Evolutionary conservation across 129 eudicot species (phyloP), one percentile per base, ranked within the genome.

Genomic region (Rutidosis leptorrhynchoides): DNA sequence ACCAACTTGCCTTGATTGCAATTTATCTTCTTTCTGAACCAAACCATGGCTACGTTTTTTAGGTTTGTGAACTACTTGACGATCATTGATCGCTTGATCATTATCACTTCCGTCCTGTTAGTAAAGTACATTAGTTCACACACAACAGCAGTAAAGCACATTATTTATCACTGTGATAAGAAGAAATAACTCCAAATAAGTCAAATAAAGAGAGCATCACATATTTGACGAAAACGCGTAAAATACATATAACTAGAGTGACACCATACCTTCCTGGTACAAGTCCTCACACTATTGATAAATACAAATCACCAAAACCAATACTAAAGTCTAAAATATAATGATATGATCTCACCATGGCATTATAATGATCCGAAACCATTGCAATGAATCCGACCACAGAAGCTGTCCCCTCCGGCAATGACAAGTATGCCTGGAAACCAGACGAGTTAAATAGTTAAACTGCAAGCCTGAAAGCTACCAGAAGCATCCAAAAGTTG

Each of bases 391-490:
- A 64, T 37, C 90, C 90, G 72, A 62, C 80, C 76, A 84, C 84
- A 45, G 86, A 81, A 53, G 87, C 87, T 33, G 87, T 84, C 19
- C 90, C 90, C 66, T 84, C 87, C 23, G 84, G 86, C 71, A 81
- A 75, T 43, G 87, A 84, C 56, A 84, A 54, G 51, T 84, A 84
- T 19, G 90, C 87, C 90, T 84, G 73, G 42, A 78, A 70, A 67
- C 19, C 64, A 57, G 45, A 67, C 62, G 52, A 2, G 23, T 30
- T 12, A 65, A 24, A 69, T 23, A 1, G 51, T 62, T 59, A 35
- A 52, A n/a, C 19, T 58, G 26, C 57, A 48, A 55, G 46, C 70
- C 25, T 7, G 49, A 12, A 65, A 55, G 49, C 48, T 19, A 60
- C 35, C 32, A 28, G 32, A 28, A 28, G 32, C 32, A 28, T 28